Evolutionary conservation across 176 grass and related monocot species (phyloP).

Genomic region (Ensete glaucum): DNA sequence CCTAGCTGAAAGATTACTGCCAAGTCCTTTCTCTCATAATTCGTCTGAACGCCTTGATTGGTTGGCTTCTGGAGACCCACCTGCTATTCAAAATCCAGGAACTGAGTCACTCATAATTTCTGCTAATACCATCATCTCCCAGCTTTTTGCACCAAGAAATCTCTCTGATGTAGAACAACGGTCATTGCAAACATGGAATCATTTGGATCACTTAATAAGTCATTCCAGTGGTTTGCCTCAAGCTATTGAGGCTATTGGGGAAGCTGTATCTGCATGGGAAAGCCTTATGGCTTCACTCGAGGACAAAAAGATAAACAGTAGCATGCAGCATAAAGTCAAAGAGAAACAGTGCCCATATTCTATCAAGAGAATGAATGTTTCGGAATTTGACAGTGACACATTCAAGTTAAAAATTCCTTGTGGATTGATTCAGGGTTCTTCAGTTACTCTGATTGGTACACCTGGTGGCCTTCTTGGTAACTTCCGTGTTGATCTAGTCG

Average conservation of each 20-base stretch:
- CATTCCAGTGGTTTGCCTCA: constrained; percentile 53
- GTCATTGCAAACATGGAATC: constrained; percentile 62
- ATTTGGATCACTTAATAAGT: constrained; percentile 54
- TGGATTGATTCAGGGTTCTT: constrained; percentile 95
- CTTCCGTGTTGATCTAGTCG: constrained; percentile 76
- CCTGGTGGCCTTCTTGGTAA: constrained; percentile 76
- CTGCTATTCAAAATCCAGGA: constrained; percentile 51
- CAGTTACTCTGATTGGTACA: constrained; percentile 80
- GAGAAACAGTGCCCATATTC: constrained; percentile 95
- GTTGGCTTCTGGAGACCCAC: constrained; percentile 52
- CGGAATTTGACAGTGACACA: constrained; percentile 33
- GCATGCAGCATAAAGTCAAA: constrained; percentile 44
- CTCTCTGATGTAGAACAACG: constrained; percentile 48
- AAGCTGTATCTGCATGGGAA: constrained; percentile 81
- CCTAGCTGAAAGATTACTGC: constrained; percentile 61
- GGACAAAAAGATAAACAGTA: constrained; percentile 47
- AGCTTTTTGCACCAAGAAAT: constrained; percentile 60
- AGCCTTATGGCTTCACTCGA: constrained; percentile 57
- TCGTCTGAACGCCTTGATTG: constrained; percentile 47
- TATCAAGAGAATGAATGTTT: constrained; percentile 84
- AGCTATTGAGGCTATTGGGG: constrained; percentile 76
- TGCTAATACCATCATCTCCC: constrained; percentile 39
- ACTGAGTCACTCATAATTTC: constrained; percentile 48
- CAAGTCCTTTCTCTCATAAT: constrained; percentile 64
- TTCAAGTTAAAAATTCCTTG: constrained; percentile 82